Evolutionary conservation across 495 filamentous ascomycete genomes (phyloP).

Genomic region (Xylaria cubensis): DNA sequence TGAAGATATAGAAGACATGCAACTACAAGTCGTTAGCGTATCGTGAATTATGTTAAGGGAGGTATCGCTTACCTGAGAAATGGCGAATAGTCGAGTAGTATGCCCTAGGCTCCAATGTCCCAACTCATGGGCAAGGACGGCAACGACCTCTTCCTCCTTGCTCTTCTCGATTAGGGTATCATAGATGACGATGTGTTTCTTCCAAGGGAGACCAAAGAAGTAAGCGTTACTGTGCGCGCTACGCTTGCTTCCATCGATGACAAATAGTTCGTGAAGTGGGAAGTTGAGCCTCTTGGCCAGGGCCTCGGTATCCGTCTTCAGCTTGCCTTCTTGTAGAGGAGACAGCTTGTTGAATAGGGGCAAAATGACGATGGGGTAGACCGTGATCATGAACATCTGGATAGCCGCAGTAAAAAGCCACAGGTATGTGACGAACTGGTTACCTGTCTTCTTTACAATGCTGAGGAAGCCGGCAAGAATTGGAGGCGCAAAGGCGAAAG

Average conservation of each 20-base stretch:
- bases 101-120: slow-evolving; percentile 97
- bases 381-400: slow-evolving; percentile 91
- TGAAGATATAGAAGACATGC: slow-evolving; percentile 96
- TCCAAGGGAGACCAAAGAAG: slow-evolving; percentile 98
- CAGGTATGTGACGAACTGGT: slow-evolving; percentile 94
- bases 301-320: slow-evolving; percentile 88
- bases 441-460: slow-evolving; percentile 90
- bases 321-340: slow-evolving; percentile 80
- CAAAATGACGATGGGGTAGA: slow-evolving; percentile 93
- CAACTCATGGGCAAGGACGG: slow-evolving; percentile 92
- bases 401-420: slow-evolving; percentile 90
- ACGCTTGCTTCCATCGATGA: slow-evolving; percentile 97
- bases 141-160: slow-evolving; percentile 87
- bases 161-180: slow-evolving; percentile 97
- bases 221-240: slow-evolving; percentile 98
- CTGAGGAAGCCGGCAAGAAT: slow-evolving; percentile 88
- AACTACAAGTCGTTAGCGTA: slow-evolving; percentile 47
- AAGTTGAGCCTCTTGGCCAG: slow-evolving; percentile 87
- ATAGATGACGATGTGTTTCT: slow-evolving; percentile 99
- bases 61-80: slow-evolving; percentile 75
- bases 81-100: slow-evolving; percentile 88
- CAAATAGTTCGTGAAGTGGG: slow-evolving; percentile 86
- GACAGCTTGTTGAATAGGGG: slow-evolving; percentile 98
- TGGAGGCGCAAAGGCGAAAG: slow-evolving; percentile 78
- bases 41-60: background rate